Conservation (phyloP, 2,329 filamentous ascomycete genomes). For the Hypomyces rosellus region DNA sequence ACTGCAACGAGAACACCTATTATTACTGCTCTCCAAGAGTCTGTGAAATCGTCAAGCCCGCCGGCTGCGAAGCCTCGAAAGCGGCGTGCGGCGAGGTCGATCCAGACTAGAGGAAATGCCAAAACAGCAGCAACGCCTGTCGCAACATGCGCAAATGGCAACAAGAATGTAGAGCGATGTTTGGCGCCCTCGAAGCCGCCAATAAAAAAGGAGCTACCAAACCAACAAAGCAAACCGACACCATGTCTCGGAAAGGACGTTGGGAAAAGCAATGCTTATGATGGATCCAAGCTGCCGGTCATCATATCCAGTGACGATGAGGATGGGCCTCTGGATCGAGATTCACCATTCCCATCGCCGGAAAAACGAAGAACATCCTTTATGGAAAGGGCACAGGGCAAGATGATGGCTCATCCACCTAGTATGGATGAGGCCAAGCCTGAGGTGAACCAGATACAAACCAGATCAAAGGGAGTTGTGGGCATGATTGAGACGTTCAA, state of each 20-base stretch:
- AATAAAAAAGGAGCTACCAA: neutral
- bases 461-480: neutral
- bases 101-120: neutral
- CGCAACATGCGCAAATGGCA: neutral
- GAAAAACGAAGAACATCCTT: neutral
- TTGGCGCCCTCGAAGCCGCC: neutral
- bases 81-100: neutral
- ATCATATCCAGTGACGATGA: neutral
- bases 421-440: neutral
- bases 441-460: neutral
- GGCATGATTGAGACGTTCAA: neutral
- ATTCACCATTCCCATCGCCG: neutral
- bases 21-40: slow-evolving; percentile 14
- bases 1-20: slow-evolving; percentile 3
- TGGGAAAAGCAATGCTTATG: neutral
- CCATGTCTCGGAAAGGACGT: neutral
- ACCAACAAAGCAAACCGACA: neutral
- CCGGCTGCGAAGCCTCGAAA: slow-evolving; percentile 4
- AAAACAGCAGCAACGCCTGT: neutral
- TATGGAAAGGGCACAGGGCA: neutral
- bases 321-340: neutral
- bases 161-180: neutral
- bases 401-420: neutral
- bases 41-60: slow-evolving; percentile 13
- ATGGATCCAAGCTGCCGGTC: neutral